A percentile compares a stretch with the other conserved stretches of the same genome.
These are phyloP conservation scores for Anthracocystis walkeri DNA, from an alignment of 1,284 basidiomycete genomes.

Conservation along the genomic window DNA sequence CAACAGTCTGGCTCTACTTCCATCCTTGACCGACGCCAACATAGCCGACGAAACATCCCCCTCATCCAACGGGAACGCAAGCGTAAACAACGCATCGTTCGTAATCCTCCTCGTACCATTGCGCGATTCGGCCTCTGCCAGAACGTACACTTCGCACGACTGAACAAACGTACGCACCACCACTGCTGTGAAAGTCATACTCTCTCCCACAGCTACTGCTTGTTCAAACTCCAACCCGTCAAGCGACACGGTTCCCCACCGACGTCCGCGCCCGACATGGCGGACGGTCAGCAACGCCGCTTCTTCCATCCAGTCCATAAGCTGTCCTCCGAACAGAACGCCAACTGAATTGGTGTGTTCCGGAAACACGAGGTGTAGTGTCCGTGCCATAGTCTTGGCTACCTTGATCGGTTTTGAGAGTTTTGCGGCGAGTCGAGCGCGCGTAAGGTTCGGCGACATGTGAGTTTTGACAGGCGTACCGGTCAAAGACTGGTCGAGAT, in stretches of 20 bases:
- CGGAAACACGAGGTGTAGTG: conserved; percentile 59
- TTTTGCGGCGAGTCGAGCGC: conserved; percentile 21
- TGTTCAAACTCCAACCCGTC: conserved; percentile 60
- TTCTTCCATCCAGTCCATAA: conserved; percentile 65
- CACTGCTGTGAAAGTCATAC: conserved; percentile 51
- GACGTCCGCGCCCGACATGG: conserved; percentile 29
- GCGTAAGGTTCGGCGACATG: conserved; percentile 12
- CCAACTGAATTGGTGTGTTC: conserved; percentile 58
- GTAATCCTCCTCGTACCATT: conserved; percentile 50
- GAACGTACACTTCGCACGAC: conserved; percentile 58
- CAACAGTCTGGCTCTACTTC: conserved; percentile 10
- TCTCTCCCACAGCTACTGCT: conserved; percentile 54
- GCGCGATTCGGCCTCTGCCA: conserved; percentile 53
- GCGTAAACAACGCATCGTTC: conserved; percentile 61
- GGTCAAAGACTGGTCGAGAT: conserved; percentile 34
- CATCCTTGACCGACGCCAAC: conserved; percentile 9
- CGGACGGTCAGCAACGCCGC: conserved; percentile 51
- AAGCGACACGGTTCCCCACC: conserved; percentile 58
- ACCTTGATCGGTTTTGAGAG: conserved; percentile 49
- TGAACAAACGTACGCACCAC: conserved; percentile 52
- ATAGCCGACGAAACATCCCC: conserved; percentile 12
- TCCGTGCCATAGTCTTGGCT: conserved; percentile 43
- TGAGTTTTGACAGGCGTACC: conserved; percentile 36
- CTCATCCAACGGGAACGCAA: conserved; percentile 45
- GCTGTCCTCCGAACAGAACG: conserved; percentile 60